Base-by-base conservation (phyloP, 2,329 filamentous ascomycete species). In the Monilinia fructigena region DNA sequence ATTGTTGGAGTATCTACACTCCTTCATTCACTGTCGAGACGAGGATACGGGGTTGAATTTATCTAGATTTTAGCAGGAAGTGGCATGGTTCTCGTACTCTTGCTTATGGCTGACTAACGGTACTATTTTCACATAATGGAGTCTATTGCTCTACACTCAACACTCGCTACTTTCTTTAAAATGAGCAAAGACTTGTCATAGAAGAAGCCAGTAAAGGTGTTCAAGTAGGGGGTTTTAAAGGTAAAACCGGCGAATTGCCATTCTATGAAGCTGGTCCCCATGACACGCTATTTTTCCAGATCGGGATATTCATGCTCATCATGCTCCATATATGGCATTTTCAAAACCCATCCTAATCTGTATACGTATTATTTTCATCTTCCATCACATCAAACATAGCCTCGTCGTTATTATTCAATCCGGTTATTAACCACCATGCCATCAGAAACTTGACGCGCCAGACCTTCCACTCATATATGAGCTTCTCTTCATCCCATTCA, bases 391-490 rank as follows among this genome's bases (percentile, higher is more conserved):
- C 28, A n/a, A 60, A 48, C 42, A 60, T 12, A 10, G 48, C 6
- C 23, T 60, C 26, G 35, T 50, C 42, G 6, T 8, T 18, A 26
- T 31, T 12, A n/a, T 12, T 50, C 23, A 60, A 16, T 12, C n/a
- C 23, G 16, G 56, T 28, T 11, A 50, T 14, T 7, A 60, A 48
- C 16, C 6, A 31, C 56, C 42, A 50, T 20, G 56, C 56, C 42
- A 60, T 28, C 26, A 60, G n/a, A 47, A 60, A 60, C 42, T 60
- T 60, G 42, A 60, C 56, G 56, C 56, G 42, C 56, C 56, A 60
- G 14, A 28, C 26, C 42, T 35, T 50, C 56, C 56, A 60, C 42
- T 38, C 56, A 48, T 48, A 12, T 8, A 48, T 60, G 3, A 60
- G 12, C 40, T 59, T 59, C 38, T 48, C 55, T 26, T 35, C 7